These are phyloP conservation scores for Colletotrichum destructivum DNA, from an alignment of 2,329 filamentous ascomycete genomes.

Conservation along the genomic window DNA sequence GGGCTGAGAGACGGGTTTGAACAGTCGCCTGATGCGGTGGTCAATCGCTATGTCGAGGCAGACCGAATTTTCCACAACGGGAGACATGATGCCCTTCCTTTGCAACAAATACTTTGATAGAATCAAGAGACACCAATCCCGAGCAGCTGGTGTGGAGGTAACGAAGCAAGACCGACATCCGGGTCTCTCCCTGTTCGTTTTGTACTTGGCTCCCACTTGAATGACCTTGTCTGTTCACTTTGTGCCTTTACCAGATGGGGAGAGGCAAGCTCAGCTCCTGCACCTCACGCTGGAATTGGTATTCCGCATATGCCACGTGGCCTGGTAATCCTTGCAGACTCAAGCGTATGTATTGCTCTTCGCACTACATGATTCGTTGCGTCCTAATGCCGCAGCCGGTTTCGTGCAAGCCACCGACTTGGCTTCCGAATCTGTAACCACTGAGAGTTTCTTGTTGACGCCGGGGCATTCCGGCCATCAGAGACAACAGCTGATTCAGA, in stretches of 20 bases:
- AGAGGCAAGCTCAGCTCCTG: slow-evolving; percentile 4
- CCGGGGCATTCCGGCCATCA: no score
- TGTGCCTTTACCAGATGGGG: neutral
- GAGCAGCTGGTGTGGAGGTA: neutral
- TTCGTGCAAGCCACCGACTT: neutral
- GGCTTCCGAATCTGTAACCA: neutral
- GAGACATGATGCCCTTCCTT: neutral
- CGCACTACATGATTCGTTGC: neutral
- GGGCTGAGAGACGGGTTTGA: neutral
- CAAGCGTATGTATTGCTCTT: neutral
- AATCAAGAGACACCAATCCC: neutral
- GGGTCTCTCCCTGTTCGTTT: neutral
- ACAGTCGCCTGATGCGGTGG: neutral
- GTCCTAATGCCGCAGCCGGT: neutral
- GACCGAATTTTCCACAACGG: neutral
- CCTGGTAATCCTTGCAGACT: neutral
- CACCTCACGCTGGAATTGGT: neutral
- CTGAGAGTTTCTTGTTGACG: neutral
- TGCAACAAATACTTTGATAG: neutral
- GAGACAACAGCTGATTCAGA: no score
- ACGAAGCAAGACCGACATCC: neutral
- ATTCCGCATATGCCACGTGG: neutral
- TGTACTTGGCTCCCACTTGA: neutral
- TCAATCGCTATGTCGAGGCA: slow-evolving; percentile 6
- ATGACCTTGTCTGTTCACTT: neutral